Evolutionary conservation across 2,329 filamentous ascomycete genomes (phyloP).

Genomic region (Aspergillus pseudoviridinutans): DNA sequence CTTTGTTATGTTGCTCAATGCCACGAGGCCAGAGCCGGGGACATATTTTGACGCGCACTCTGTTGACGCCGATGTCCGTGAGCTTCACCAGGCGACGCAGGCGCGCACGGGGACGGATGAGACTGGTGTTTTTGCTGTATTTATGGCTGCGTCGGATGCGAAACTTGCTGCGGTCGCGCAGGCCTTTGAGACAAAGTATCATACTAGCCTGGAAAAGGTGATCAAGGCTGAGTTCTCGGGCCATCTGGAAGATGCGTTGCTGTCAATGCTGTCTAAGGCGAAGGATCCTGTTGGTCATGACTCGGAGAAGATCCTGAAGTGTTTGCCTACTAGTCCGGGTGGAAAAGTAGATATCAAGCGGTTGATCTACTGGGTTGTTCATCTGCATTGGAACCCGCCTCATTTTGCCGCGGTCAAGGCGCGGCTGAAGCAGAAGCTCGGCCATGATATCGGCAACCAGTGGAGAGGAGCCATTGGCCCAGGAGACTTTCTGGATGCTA

Average conservation of each 20-base stretch:
- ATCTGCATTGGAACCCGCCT: slow-evolving; percentile 70
- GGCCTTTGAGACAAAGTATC: slow-evolving; percentile 67
- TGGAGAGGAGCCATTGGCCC: neutral
- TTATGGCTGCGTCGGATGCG: slow-evolving; percentile 67
- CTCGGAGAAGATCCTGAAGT: slow-evolving; percentile 67
- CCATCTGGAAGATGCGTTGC: slow-evolving; percentile 74
- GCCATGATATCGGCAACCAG: neutral
- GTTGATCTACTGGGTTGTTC: slow-evolving; percentile 38
- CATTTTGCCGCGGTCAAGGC: slow-evolving; percentile 67
- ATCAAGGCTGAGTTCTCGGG: slow-evolving; percentile 64
- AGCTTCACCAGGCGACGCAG: slow-evolving; percentile 70
- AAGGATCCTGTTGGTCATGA: slow-evolving; percentile 73
- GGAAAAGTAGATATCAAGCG: slow-evolving; percentile 49
- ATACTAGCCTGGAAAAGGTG: slow-evolving; percentile 38
- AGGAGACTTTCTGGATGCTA: neutral
- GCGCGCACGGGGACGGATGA: slow-evolving; percentile 68
- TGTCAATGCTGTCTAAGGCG: slow-evolving; percentile 67
- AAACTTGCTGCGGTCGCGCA: slow-evolving; percentile 72
- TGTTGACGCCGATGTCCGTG: slow-evolving; percentile 67
- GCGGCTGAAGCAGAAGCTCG: neutral
- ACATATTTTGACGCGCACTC: slow-evolving; percentile 65
- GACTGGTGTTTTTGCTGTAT: slow-evolving; percentile 69
- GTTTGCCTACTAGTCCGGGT: slow-evolving; percentile 67
- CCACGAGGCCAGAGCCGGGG: slow-evolving; percentile 66
- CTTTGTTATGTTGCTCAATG: slow-evolving; percentile 73